Conservation (phyloP, 2,329 filamentous ascomycete species). For the Aspergillus tanneri region DNA sequence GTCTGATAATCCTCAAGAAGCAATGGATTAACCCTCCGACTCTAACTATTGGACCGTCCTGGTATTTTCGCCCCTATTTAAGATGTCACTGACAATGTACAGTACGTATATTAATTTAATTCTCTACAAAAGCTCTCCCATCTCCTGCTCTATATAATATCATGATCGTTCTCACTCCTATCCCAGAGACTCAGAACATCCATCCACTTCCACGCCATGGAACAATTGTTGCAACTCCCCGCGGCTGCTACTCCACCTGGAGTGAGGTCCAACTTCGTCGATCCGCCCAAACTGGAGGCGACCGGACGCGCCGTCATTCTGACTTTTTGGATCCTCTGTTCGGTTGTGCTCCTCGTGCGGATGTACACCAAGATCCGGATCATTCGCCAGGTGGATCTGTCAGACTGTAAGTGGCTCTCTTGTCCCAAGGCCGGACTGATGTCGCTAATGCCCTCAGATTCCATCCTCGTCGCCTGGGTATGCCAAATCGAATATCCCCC, state of each 20-base stretch:
- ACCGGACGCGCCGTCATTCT: neutral
- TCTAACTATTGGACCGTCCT: too few relatives aligned
- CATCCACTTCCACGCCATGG: too few relatives aligned
- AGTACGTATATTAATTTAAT: too few relatives aligned
- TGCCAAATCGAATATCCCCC: neutral
- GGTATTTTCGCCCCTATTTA: too few relatives aligned
- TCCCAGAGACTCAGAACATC: too few relatives aligned
- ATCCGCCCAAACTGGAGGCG: neutral
- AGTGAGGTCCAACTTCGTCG: neutral
- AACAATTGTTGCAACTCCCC: neutral
- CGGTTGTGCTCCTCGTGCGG: neutral
- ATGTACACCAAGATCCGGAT: neutral
- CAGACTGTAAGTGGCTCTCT: neutral
- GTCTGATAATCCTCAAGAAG: too few relatives aligned
- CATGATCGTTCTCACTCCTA: too few relatives aligned
- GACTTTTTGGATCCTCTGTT: neutral
- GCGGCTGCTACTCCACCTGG: neutral
- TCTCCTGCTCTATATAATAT: too few relatives aligned
- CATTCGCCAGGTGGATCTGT: neutral
- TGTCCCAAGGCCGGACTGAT: neutral
- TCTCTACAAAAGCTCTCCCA: too few relatives aligned
- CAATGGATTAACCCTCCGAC: too few relatives aligned
- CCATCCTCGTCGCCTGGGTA: neutral
- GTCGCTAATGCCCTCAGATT: neutral
- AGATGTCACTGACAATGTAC: too few relatives aligned